Percentiles rank a stretch among this genome's conserved stretches.
These are phyloP conservation scores for Luzula sylvatica DNA, from an alignment of 176 grass and related monocot genomes.

Conservation along the genomic window DNA sequence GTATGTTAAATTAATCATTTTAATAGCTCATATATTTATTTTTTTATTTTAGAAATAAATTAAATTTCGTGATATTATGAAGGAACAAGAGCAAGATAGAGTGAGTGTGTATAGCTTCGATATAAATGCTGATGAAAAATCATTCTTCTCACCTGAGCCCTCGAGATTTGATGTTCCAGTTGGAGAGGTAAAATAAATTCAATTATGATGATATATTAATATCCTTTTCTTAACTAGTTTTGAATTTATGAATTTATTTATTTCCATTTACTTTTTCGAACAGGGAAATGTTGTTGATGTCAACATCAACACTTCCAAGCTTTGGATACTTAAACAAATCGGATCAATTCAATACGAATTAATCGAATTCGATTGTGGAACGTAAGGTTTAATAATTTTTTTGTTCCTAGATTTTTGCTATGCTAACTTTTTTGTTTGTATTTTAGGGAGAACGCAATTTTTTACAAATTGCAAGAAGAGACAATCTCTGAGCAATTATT, in stretches of 20 bases:
- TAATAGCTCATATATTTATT: conserved; percentile 7
- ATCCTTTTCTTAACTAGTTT: conserved; percentile 6
- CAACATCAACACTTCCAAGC: conserved; percentile 59
- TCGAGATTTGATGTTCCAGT: conserved; percentile 40
- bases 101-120: conserved; percentile 52
- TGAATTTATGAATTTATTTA: background rate
- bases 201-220: no score
- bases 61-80: conserved; percentile 26
- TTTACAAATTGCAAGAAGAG: conserved; percentile 89
- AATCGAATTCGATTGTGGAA: conserved; percentile 44
- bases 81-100: conserved; percentile 48
- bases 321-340: conserved; percentile 95
- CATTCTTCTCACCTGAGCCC: conserved; percentile 43
- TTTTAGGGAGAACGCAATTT: conserved; percentile 41
- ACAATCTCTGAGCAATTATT: conserved; percentile 79
- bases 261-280: conserved; percentile 15
- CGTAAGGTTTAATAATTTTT: conserved; percentile 53
- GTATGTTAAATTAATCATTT: conserved; percentile 28
- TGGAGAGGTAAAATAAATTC: conserved; percentile 89
- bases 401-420: conserved; percentile 12
- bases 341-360: conserved; percentile 69
- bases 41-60: conserved; percentile 9
- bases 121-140: conserved; percentile 57
- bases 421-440: no score
- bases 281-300: conserved; percentile 74